A percentile compares a stretch with the other conserved stretches of the same genome.
phyloP scores from a whole-genome alignment of 306 rosid species.

The Lathyrus aphaca region DNA sequence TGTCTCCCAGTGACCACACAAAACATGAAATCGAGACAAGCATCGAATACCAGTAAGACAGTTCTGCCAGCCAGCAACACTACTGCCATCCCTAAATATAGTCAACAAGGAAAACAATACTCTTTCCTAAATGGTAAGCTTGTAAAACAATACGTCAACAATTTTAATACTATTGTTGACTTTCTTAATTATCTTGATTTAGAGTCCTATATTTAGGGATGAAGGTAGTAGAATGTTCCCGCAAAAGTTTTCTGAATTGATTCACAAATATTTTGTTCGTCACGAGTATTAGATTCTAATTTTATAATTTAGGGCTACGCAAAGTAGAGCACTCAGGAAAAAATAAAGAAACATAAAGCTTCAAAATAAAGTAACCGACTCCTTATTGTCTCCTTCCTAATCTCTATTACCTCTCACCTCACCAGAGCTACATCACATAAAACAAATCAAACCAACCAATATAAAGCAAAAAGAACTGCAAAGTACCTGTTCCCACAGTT shows the following conservation, averaged over 20 bases:
- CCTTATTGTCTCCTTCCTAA: slow-evolving; percentile 11
- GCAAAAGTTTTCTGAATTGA: slow-evolving; percentile 11
- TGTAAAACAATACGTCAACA: too few relatives aligned
- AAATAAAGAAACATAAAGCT: slow-evolving; percentile 18
- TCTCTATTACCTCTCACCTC: slow-evolving; percentile 19
- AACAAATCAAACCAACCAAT: slow-evolving; percentile 29
- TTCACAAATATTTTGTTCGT: slow-evolving; percentile 12
- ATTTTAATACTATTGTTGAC: too few relatives aligned
- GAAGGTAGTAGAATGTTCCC: slow-evolving; percentile 3
- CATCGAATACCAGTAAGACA: slow-evolving; percentile 18
- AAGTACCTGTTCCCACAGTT: slow-evolving; percentile 83
- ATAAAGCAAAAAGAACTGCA: slow-evolving; percentile 34
- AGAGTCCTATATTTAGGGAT: too few relatives aligned
- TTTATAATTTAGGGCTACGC: slow-evolving; percentile 21
- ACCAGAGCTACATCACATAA: slow-evolving; percentile 24
- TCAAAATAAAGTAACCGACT: slow-evolving; percentile 29
- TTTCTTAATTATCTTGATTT: too few relatives aligned
- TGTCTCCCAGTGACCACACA: slow-evolving; percentile 18
- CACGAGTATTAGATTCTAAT: slow-evolving; percentile 29
- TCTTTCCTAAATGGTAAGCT: too few relatives aligned
- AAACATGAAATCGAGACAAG: slow-evolving; percentile 27
- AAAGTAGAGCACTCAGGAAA: background rate
- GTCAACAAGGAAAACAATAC: too few relatives aligned
- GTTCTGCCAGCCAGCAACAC: slow-evolving; percentile 26
- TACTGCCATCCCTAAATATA: too few relatives aligned